A percentile compares a stretch with the other conserved stretches of the same genome.
Conservation (phyloP, 495 filamentous ascomycete species). For the Penicillium atrosanguineum region DNA sequence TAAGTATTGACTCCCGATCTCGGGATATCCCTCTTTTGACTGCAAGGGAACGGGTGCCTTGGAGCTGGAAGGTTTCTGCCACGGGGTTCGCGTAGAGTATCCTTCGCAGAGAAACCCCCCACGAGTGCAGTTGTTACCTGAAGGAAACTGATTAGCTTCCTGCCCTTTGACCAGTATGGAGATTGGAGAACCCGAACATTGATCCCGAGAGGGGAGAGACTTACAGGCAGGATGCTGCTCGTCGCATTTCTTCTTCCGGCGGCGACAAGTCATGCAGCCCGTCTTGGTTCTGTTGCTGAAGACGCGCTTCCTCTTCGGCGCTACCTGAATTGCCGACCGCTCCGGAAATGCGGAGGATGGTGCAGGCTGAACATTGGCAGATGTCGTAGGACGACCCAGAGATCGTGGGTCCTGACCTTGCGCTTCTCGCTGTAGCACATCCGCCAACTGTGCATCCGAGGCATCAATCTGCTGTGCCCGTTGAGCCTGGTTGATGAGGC, state of each 20-base stretch:
- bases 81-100: conserved; percentile 76
- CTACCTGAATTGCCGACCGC: conserved; percentile 55
- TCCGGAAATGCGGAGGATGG: conserved; percentile 40
- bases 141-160: not conserved
- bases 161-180: not conserved
- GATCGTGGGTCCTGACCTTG: conserved; percentile 38
- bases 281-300: conserved; percentile 98
- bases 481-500: conserved; percentile 41
- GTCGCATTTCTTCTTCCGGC: conserved; percentile 98
- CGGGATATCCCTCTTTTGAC: conserved; percentile 73
- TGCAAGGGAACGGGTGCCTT: conserved; percentile 75
- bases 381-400: conserved; percentile 31
- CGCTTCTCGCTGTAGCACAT: conserved; percentile 51
- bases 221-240: conserved; percentile 91
- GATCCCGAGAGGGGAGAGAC: conserved; percentile 16
- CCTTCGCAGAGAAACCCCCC: conserved; percentile 92
- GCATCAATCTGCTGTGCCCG: conserved; percentile 49
- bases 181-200: not conserved
- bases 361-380: conserved; percentile 32
- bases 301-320: conserved; percentile 78
- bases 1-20: conserved; percentile 44
- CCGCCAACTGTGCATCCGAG: conserved; percentile 48
- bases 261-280: conserved; percentile 91
- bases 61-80: conserved; percentile 61
- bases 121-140: conserved; percentile 89